Base-by-base conservation (phyloP, 176 grass and related monocot genomes). In the Eragrostis nindensis region DNA sequence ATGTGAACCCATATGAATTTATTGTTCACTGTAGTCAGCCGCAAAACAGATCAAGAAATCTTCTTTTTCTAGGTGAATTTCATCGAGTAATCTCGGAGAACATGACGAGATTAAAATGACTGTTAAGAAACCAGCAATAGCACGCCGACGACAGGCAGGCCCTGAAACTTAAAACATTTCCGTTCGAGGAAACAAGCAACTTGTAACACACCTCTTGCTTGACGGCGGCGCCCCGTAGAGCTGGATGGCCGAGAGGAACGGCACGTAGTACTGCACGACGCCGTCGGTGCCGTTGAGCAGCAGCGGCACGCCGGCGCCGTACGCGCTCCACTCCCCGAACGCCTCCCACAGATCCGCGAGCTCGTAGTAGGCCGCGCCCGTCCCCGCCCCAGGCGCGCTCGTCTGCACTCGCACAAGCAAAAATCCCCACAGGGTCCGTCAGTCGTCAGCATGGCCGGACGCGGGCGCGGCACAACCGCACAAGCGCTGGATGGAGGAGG, bases 251-350 rank as follows among this genome's bases (percentile, higher is more conserved):
- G 93, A 96, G 27, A 96, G 78, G 76, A 84, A 96, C 0, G 93
- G 93, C 42, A 92, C 93, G 48, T 96, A 92, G 59, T 96, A 96
- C 73, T 96, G 93, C n/a, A 96, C 82, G 22, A 92, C 93, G 30
- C 70, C 80, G 18, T 90, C 83, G 50, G 59, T 89, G n/a, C 93
- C 90, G 40, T 89, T 88, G 66, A 96, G 64, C 41, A 92, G 71
- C 59, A 96, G 59, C 26, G 93, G 93, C 54, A 90, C 93, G 22
- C 87, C 93, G 18, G 88, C 87, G 55, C 93, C 93, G 75, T 92
- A 96, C 30, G 93, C 90, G 68, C 93, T 96, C 87, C 93, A 96
- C 81, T 96, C 93, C 56, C 72, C 87, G 70, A 96, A 92, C 25
- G 87, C 82, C 21, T 92, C 90, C 93, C 93, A 96, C n/a, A 96